These are phyloP conservation scores for Lactifluus rugatus DNA, from an alignment of 768 basidiomycete genomes.

Conservation along the genomic window DNA sequence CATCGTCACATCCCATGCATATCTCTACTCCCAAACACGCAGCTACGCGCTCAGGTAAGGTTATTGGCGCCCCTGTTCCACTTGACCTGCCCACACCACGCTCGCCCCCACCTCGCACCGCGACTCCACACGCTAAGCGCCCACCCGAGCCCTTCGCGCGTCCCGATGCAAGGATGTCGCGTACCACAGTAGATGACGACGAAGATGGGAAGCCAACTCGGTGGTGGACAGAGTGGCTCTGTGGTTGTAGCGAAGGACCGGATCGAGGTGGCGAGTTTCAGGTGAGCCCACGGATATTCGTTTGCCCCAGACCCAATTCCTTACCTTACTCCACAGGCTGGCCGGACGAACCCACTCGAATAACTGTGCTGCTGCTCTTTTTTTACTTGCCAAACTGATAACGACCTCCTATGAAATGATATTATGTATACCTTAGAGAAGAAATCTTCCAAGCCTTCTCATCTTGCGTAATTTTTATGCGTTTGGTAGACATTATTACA, in stretches of 20 bases:
- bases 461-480: background rate
- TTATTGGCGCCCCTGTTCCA: slow-evolving; percentile 40
- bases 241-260: slow-evolving; percentile 67
- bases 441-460: background rate
- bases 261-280: slow-evolving; percentile 66
- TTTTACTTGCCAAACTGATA: background rate
- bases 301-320: background rate
- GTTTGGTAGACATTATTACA: background rate
- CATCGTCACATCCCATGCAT: slow-evolving; percentile 14
- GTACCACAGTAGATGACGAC: slow-evolving; percentile 21
- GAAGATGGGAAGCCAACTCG: slow-evolving; percentile 33
- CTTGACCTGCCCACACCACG: slow-evolving; percentile 53
- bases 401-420: background rate
- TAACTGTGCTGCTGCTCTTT: slow-evolving; percentile 14
- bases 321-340: slow-evolving; percentile 38
- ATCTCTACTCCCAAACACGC: background rate
- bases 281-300: slow-evolving; percentile 31
- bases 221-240: slow-evolving; percentile 87
- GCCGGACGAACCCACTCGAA: slow-evolving; percentile 58
- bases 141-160: slow-evolving; percentile 32
- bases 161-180: slow-evolving; percentile 20
- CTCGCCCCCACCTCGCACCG: slow-evolving; percentile 41
- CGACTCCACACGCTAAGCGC: slow-evolving; percentile 28
- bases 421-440: slow-evolving; percentile 2
- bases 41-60: slow-evolving; percentile 23